Conservation (phyloP, 495 filamentous ascomycete species). For the Xeromyces bisporus region DNA sequence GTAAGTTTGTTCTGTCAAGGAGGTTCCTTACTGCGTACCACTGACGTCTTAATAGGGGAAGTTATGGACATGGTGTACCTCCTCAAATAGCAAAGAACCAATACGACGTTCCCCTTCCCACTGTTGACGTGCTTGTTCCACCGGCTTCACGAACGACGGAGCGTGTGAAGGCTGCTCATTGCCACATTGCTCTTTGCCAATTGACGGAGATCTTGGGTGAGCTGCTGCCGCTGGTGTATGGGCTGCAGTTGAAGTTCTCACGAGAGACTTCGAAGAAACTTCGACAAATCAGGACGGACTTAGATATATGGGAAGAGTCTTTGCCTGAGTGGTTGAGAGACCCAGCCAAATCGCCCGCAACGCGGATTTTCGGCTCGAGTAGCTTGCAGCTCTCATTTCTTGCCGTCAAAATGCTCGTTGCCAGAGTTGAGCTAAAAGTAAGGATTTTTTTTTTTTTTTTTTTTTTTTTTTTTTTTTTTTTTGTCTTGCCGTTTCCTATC, state of each 20-base stretch:
- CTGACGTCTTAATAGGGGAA: slow-evolving; percentile 20
- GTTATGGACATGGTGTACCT: slow-evolving; percentile 35
- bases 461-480: too few relatives aligned
- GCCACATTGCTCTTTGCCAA: slow-evolving; percentile 33
- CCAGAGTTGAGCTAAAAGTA: slow-evolving; percentile 33
- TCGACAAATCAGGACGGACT: slow-evolving; percentile 25
- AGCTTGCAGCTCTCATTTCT: slow-evolving; percentile 35
- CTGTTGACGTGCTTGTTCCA: slow-evolving; percentile 22
- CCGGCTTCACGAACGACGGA: slow-evolving; percentile 19
- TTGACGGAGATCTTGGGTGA: slow-evolving; percentile 37
- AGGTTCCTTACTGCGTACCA: slow-evolving; percentile 1
- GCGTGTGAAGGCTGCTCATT: slow-evolving; percentile 28
- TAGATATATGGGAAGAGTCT: slow-evolving; percentile 32
- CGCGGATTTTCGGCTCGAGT: slow-evolving; percentile 25
- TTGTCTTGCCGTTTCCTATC: too few relatives aligned
- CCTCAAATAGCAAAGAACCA: slow-evolving; percentile 31
- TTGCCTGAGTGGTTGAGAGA: slow-evolving; percentile 26
- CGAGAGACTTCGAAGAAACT: slow-evolving; percentile 27
- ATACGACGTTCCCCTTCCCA: slow-evolving; percentile 38
- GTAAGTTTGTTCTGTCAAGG: slow-evolving; percentile 7
- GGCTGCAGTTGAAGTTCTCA: slow-evolving; percentile 22
- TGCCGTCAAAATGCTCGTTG: slow-evolving; percentile 35
- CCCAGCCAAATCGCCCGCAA: slow-evolving; percentile 13
- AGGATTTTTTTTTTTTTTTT: slow-evolving; percentile 4
- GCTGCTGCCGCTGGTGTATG: slow-evolving; percentile 33